Conservation (phyloP, 768 basidiomycete species). For the Lentinula aciculospora region DNA sequence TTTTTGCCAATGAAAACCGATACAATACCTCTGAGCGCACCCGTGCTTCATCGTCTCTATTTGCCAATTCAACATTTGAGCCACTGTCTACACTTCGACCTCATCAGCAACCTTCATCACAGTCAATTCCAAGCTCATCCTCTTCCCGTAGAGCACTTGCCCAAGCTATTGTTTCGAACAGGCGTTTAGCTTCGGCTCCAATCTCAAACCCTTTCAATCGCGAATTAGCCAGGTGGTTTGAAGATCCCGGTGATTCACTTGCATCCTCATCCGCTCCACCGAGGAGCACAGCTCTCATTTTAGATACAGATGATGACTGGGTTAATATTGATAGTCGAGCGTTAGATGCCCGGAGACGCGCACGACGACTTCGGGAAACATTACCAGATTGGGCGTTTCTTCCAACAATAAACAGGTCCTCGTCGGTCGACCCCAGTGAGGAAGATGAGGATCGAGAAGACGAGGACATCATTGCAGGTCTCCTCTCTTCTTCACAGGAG, state of each 20-base stretch:
- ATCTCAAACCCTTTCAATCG: background rate
- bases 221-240: constrained; percentile 5
- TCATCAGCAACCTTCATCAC: background rate
- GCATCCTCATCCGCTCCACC: background rate
- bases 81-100: background rate
- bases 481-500: background rate
- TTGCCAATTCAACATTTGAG: background rate
- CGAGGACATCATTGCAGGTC: background rate
- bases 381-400: background rate
- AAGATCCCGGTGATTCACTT: background rate
- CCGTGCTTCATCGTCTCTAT: no score
- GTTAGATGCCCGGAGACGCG: background rate
- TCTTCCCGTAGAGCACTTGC: background rate
- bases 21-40: background rate
- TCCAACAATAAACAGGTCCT: background rate
- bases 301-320: background rate
- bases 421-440: background rate
- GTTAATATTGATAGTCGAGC: background rate
- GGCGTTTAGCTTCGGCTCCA: background rate
- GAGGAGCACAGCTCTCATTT: background rate
- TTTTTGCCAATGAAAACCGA: background rate
- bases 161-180: background rate
- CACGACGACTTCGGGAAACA: background rate
- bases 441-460: constrained; percentile 1
- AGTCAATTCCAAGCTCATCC: background rate